A percentile compares a stretch with the other conserved stretches of the same genome.
These are phyloP conservation scores for Metarhizium rileyi DNA, from an alignment of 2,329 filamentous ascomycete species.

Conservation along the genomic window DNA sequence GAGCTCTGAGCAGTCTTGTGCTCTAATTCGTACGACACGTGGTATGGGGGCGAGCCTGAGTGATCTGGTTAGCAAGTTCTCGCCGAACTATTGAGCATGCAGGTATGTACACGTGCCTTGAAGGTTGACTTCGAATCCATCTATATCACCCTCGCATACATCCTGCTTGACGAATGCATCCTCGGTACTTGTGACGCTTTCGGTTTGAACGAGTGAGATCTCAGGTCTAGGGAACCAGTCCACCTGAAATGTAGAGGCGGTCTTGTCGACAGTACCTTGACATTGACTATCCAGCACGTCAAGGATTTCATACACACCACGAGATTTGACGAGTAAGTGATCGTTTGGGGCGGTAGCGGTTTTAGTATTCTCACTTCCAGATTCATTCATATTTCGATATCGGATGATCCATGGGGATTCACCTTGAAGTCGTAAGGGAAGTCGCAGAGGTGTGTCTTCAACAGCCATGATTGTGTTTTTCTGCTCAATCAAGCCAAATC, in stretches of 20 bases:
- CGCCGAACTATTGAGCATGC: neutral
- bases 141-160: slow-evolving; percentile 91
- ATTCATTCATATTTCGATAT: slow-evolving; percentile 58
- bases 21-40: slow-evolving; percentile 70
- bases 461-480: slow-evolving; percentile 66
- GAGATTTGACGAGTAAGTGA: slow-evolving; percentile 51
- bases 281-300: slow-evolving; percentile 72
- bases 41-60: slow-evolving; percentile 67
- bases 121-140: slow-evolving; percentile 73
- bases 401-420: slow-evolving; percentile 74
- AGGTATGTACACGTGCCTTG: slow-evolving; percentile 44
- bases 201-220: slow-evolving; percentile 55
- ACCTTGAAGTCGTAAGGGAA: slow-evolving; percentile 80
- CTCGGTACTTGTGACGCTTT: slow-evolving; percentile 43
- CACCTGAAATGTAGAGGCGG: slow-evolving; percentile 67
- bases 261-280: slow-evolving; percentile 66
- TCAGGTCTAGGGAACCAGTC: slow-evolving; percentile 77
- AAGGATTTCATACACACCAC: slow-evolving; percentile 71
- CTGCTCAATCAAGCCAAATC: slow-evolving; percentile 79
- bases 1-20: slow-evolving; percentile 60
- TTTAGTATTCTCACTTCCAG: slow-evolving; percentile 34
- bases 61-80: slow-evolving; percentile 18
- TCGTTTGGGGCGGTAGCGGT: slow-evolving; percentile 54
- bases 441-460: slow-evolving; percentile 60
- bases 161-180: slow-evolving; percentile 61